These are phyloP conservation scores for Beta corolliflora DNA, from an alignment of 179 eudicot species.

Conservation along the genomic window DNA sequence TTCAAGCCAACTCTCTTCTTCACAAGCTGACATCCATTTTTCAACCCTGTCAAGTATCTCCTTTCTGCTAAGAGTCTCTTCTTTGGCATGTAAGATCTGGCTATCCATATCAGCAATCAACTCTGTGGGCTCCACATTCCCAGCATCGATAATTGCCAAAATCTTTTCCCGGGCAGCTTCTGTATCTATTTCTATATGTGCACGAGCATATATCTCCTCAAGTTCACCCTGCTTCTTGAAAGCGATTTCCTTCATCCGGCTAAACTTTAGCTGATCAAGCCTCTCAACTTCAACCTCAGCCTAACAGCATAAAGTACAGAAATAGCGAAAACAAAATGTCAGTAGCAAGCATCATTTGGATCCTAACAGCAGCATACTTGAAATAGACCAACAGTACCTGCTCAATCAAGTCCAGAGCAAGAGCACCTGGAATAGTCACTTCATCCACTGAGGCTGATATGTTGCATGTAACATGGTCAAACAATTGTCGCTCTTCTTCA, in stretches of 20 bases:
- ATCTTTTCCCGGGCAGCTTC: constrained; percentile 85
- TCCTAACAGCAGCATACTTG: constrained; percentile 9
- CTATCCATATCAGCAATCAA: constrained; percentile 96
- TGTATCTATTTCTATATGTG: constrained; percentile 84
- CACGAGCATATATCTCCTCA: constrained; percentile 86
- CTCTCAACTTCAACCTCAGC: constrained; percentile 97
- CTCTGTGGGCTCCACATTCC: constrained; percentile 87
- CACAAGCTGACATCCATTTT: constrained; percentile 99
- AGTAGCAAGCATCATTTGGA: constrained; percentile 17
- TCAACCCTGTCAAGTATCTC: constrained; percentile 96
- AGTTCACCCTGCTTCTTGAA: constrained; percentile 91
- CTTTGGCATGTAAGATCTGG: constrained; percentile 85
- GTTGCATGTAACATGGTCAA: constrained; percentile 96
- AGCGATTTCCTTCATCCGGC: constrained; percentile 98
- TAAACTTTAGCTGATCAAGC: constrained; percentile 89
- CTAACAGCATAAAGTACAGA: constrained; percentile 38
- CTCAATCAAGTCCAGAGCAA: constrained; percentile 92
- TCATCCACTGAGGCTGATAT: constrained; percentile 89
- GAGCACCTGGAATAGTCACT: constrained; percentile 85
- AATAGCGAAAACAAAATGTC: neutral
- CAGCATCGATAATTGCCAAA: constrained; percentile 78
- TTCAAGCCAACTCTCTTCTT: constrained; percentile 99
- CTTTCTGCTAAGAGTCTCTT: constrained; percentile 91
- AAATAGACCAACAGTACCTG: constrained; percentile 53
- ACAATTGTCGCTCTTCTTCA: constrained; percentile 70